Evolutionary conservation across 2,329 filamentous ascomycete species (phyloP).

Genomic region (Aspergillus bombycis): DNA sequence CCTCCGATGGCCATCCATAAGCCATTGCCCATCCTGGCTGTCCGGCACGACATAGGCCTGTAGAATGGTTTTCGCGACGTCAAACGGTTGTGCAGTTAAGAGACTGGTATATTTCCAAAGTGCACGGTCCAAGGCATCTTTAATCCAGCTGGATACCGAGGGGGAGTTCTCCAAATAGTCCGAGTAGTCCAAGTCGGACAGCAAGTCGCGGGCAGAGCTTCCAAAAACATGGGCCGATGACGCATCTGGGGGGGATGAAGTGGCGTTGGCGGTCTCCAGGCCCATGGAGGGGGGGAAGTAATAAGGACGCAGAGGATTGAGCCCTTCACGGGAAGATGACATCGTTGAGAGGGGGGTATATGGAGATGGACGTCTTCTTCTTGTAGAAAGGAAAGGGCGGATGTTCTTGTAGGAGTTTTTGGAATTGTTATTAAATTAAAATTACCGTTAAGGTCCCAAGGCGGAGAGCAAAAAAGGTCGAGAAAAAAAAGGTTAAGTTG

Average conservation of each 20-base stretch:
- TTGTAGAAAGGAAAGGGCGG: neutral
- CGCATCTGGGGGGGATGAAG: constrained; percentile 38
- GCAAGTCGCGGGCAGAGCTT: constrained; percentile 75
- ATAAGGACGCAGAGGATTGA: constrained; percentile 64
- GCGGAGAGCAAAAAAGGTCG: constrained; percentile 6
- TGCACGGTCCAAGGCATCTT: constrained; percentile 78
- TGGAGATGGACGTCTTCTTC: constrained; percentile 1
- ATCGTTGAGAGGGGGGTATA: constrained; percentile 32
- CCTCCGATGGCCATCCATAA: constrained; percentile 32
- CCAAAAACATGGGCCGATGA: constrained; percentile 56
- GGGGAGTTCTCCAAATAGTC: constrained; percentile 81
- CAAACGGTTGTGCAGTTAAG: constrained; percentile 90
- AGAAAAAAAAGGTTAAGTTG: constrained; percentile 3
- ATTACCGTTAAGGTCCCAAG: neutral
- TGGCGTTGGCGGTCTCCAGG: constrained; percentile 50
- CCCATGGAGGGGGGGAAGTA: constrained; percentile 69
- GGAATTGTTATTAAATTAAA: neutral
- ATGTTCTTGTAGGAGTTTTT: constrained; percentile 1
- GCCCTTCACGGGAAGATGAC: constrained; percentile 53
- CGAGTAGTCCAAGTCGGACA: constrained; percentile 89
- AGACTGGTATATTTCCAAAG: constrained; percentile 91
- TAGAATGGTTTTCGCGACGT: constrained; percentile 91
- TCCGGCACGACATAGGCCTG: constrained; percentile 67
- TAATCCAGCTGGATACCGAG: constrained; percentile 72
- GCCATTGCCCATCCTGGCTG: constrained; percentile 36